phyloP scores from a whole-genome alignment of 352 stramenopile species.

The Pythium pyrilobum region DNA sequence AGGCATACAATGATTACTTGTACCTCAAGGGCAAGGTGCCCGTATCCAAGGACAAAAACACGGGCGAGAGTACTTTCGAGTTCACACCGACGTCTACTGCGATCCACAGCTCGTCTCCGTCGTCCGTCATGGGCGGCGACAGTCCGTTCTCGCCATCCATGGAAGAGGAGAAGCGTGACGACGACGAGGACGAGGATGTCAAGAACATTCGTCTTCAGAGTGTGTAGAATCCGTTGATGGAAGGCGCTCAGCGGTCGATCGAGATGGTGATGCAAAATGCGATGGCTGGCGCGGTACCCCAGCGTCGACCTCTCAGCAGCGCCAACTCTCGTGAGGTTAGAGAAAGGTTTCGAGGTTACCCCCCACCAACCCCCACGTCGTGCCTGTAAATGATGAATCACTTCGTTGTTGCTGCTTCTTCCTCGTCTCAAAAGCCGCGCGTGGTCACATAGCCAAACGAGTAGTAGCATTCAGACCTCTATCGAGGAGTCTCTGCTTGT shows the following conservation, averaged over 20 bases:
- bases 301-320: too few species aligned
- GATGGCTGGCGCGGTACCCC: too few species aligned
- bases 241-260: too few species aligned
- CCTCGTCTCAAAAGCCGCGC: not conserved
- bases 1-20: constrained; percentile 76
- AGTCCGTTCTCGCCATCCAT: constrained; percentile 7
- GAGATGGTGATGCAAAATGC: constrained; percentile 5
- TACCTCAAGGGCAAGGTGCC: constrained; percentile 78
- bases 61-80: constrained; percentile 63
- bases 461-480: not conserved
- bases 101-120: constrained; percentile 39
- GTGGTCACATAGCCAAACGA: not conserved
- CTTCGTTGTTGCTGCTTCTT: too few species aligned
- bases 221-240: constrained; percentile 12
- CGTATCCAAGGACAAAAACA: constrained; percentile 50
- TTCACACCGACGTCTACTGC: constrained; percentile 57
- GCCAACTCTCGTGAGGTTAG: too few species aligned
- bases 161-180: constrained; percentile 22
- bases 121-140: not conserved
- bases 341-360: too few species aligned
- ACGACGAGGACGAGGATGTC: constrained; percentile 18
- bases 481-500: too few species aligned
- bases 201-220: constrained; percentile 11
- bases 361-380: too few species aligned
- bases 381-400: too few species aligned